Conservation (phyloP, 768 basidiomycete genomes). For the Gymnopilus dilepis region DNA sequence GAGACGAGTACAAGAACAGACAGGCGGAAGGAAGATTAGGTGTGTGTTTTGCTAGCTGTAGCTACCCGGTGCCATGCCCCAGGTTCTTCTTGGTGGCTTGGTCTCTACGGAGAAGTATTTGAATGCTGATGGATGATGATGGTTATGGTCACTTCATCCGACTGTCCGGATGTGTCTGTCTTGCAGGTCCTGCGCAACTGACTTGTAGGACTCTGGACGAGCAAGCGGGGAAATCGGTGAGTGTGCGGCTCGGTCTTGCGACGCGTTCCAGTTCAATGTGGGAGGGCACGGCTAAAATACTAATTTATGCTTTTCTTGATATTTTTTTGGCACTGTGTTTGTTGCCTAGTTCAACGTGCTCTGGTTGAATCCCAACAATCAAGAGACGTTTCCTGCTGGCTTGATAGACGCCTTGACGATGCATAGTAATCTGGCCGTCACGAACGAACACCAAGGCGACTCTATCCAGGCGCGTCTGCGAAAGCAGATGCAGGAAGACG, state of each 20-base stretch:
- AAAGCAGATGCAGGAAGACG: slow-evolving; percentile 77
- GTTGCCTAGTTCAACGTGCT: slow-evolving; percentile 75
- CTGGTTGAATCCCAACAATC: slow-evolving; percentile 73
- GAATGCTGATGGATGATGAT: slow-evolving; percentile 5
- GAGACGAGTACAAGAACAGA: slow-evolving; percentile 76
- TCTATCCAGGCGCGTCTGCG: slow-evolving; percentile 60
- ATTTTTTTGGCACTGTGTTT: background rate
- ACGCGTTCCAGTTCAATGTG: slow-evolving; percentile 5
- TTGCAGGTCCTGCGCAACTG: slow-evolving; percentile 63
- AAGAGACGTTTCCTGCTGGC: slow-evolving; percentile 68
- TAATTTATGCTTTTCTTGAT: slow-evolving; percentile 3
- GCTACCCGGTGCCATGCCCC: slow-evolving; percentile 8
- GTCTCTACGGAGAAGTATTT: slow-evolving; percentile 13
- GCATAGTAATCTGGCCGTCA: slow-evolving; percentile 36
- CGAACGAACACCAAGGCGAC: slow-evolving; percentile 34
- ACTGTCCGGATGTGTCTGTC: slow-evolving; percentile 9
- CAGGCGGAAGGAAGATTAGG: slow-evolving; percentile 73
- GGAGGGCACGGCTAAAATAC: slow-evolving; percentile 2
- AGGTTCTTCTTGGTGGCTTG: background rate
- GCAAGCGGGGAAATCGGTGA: slow-evolving; percentile 65
- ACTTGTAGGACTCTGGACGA: slow-evolving; percentile 83
- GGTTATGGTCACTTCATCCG: slow-evolving; percentile 11
- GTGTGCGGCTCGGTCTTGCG: slow-evolving; percentile 30
- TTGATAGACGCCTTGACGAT: slow-evolving; percentile 61
- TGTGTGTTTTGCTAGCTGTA: slow-evolving; percentile 31